Evolutionary conservation across 495 filamentous ascomycete genomes (phyloP).

Genomic region (Aspergillus carlsbadensis): DNA sequence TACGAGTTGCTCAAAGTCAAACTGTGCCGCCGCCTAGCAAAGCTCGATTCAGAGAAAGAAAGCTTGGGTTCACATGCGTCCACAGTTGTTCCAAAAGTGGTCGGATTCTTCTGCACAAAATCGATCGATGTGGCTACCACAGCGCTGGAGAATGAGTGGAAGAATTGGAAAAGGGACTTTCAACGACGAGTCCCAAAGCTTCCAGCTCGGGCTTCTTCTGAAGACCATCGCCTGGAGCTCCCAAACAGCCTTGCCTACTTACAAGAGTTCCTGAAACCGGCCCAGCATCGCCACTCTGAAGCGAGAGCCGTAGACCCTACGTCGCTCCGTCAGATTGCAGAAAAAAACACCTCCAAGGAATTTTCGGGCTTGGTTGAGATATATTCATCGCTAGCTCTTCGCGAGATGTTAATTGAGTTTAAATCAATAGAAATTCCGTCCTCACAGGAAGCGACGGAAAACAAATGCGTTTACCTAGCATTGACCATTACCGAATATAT

Average conservation of each 20-base stretch:
- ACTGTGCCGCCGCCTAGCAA: slow-evolving; percentile 59
- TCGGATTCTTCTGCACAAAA: slow-evolving; percentile 24
- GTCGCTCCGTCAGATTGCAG: not conserved
- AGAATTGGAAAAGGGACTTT: slow-evolving; percentile 25
- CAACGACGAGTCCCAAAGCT: slow-evolving; percentile 35
- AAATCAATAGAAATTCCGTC: not conserved
- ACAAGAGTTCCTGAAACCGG: slow-evolving; percentile 16
- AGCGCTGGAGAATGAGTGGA: slow-evolving; percentile 24
- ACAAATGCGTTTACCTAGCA: slow-evolving; percentile 34
- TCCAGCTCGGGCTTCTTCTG: slow-evolving; percentile 30
- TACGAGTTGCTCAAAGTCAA: slow-evolving; percentile 48
- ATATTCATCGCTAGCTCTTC: slow-evolving; percentile 26
- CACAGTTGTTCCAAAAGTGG: slow-evolving; percentile 15
- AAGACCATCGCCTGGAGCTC: slow-evolving; percentile 38
- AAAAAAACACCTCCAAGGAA: slow-evolving; percentile 9
- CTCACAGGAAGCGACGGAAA: not conserved
- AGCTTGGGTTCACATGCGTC: slow-evolving; percentile 7
- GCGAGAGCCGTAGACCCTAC: slow-evolving; percentile 5
- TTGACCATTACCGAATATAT: slow-evolving; percentile 38
- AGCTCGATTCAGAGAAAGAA: slow-evolving; percentile 48
- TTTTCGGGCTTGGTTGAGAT: slow-evolving; percentile 24
- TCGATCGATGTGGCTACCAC: slow-evolving; percentile 24
- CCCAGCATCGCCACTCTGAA: not conserved
- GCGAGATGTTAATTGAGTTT: slow-evolving; percentile 27
- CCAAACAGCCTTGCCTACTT: slow-evolving; percentile 45